These are phyloP conservation scores for Globisporangium paddicum DNA, from an alignment of 352 stramenopile genomes.

Conservation along the genomic window DNA sequence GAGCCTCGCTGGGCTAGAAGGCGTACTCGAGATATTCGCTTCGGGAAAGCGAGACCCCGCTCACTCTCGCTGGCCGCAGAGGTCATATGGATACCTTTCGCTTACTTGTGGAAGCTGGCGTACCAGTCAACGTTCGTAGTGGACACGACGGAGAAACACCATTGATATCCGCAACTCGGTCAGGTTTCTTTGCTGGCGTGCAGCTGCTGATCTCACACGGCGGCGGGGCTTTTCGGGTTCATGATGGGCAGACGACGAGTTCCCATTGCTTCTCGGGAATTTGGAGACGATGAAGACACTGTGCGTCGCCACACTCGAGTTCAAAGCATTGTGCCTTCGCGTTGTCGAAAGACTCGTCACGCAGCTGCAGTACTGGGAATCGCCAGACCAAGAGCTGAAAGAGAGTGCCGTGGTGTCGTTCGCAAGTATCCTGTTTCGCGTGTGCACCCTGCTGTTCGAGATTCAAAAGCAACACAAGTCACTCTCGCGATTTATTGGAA, in stretches of 20 bases:
- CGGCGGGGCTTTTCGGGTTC: neutral
- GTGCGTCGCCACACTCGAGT: neutral
- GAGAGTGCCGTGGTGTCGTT: too few species aligned
- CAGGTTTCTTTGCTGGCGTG: neutral
- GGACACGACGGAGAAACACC: neutral
- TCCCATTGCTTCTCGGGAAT: neutral
- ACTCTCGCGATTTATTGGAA: too few species aligned
- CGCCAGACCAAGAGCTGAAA: too few species aligned
- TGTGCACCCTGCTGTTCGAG: too few species aligned
- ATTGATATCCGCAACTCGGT: neutral
- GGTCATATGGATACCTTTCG: neutral
- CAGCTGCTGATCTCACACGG: neutral
- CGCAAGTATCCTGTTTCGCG: too few species aligned
- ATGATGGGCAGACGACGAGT: neutral
- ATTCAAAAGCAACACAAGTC: too few species aligned
- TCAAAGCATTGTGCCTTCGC: neutral
- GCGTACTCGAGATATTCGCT: too few species aligned
- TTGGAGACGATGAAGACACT: neutral
- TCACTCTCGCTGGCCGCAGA: neutral
- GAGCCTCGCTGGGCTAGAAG: too few species aligned
- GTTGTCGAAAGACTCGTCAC: too few species aligned
- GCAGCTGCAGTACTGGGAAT: too few species aligned
- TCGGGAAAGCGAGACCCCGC: neutral
- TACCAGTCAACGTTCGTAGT: neutral
- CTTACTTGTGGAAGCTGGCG: neutral